These are phyloP conservation scores for Fraxinus floribunda DNA, from an alignment of 305 asterid genomes.

Conservation along the genomic window DNA sequence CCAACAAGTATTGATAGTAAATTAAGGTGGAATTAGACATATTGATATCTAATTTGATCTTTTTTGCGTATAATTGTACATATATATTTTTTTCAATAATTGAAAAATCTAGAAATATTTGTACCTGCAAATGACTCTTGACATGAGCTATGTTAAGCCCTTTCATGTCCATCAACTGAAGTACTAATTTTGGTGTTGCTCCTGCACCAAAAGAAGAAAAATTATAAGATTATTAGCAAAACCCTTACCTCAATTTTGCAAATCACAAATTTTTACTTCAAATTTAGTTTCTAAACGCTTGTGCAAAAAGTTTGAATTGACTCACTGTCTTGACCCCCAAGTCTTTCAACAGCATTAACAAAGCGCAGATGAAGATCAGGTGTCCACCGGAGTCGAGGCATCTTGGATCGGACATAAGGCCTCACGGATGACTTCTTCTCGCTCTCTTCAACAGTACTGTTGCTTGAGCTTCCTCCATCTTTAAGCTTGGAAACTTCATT, in stretches of 20 bases:
- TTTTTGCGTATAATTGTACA: not conserved
- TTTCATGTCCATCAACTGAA: conserved; percentile 71
- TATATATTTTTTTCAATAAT: not conserved
- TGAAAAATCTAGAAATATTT: not conserved
- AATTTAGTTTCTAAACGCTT: not conserved
- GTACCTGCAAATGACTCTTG: conserved; percentile 90
- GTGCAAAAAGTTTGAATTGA: not conserved
- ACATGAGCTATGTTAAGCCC: conserved; percentile 87
- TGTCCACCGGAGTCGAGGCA: conserved; percentile 81
- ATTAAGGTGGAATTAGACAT: not conserved
- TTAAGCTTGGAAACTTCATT: conserved; percentile 27
- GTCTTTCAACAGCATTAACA: conserved; percentile 62
- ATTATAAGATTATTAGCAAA: not conserved
- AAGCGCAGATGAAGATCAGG: conserved; percentile 74
- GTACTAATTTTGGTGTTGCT: conserved; percentile 83
- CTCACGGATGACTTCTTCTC: conserved; percentile 58
- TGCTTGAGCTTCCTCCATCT: conserved; percentile 78
- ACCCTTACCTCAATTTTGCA: not conserved
- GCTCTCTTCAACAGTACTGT: conserved; percentile 59
- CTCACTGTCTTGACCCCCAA: conserved; percentile 83
- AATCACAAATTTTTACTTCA: not conserved
- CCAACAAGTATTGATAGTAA: not conserved
- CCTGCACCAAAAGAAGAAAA: conserved; percentile 39
- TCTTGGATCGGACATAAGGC: conserved; percentile 72
- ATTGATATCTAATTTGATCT: not conserved